Percentiles rank a stretch among this genome's conserved stretches.
Evolutionary conservation across 2,329 filamentous ascomycete genomes (phyloP).

Genomic region (Fusarium mundagurra): DNA sequence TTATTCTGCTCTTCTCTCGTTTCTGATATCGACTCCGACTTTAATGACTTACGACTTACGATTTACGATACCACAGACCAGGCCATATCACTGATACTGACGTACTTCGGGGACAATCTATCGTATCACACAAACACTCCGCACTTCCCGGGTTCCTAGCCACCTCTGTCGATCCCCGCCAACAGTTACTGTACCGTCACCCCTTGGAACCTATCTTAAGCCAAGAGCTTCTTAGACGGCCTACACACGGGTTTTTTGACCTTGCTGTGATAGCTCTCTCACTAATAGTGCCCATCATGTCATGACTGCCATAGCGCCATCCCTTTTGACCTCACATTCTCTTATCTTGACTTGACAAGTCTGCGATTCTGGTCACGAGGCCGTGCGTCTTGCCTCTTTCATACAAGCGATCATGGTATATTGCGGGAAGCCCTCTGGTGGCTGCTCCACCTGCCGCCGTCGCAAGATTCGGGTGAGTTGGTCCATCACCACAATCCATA

Average conservation of each 20-base stretch:
- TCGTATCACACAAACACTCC: background rate
- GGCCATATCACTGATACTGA: background rate
- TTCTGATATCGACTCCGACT: background rate
- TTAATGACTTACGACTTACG: slow-evolving; percentile 15
- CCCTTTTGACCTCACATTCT: background rate
- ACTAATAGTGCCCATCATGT: slow-evolving; percentile 30
- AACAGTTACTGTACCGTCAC: background rate
- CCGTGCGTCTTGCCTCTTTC: background rate
- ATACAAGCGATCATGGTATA: slow-evolving; percentile 60
- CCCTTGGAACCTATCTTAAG: background rate
- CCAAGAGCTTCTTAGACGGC: background rate
- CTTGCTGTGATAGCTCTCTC: background rate
- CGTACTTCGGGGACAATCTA: background rate
- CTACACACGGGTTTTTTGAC: background rate
- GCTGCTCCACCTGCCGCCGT: slow-evolving; percentile 64
- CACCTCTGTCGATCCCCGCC: background rate
- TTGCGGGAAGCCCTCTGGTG: slow-evolving; percentile 66
- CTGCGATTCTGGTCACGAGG: background rate
- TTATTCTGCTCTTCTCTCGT: background rate
- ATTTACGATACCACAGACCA: slow-evolving; percentile 3
- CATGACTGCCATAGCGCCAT: slow-evolving; percentile 27
- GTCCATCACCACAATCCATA: background rate
- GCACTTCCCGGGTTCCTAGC: background rate
- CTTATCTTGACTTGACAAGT: background rate
- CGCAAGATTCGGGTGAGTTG: slow-evolving; percentile 65